Percentiles rank a stretch among this genome's conserved stretches.
These are phyloP conservation scores for Eimeria necatrix DNA, from an alignment of 169 alveolate genomes.

Conservation along the genomic window DNA sequence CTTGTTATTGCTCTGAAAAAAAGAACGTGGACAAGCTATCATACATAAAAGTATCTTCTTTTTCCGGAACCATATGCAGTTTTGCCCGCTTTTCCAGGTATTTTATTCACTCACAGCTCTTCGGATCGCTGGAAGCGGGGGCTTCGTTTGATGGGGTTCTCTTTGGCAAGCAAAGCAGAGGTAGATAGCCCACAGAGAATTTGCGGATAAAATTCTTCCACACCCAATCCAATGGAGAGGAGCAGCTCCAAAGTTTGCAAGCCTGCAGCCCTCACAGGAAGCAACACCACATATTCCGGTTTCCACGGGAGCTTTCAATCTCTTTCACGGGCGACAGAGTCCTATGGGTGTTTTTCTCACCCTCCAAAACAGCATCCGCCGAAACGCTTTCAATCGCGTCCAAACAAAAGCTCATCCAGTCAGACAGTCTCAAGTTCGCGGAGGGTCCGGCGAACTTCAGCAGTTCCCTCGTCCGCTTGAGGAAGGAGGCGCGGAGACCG, in stretches of 20 bases:
- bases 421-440: conserved; percentile 48
- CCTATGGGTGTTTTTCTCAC: not conserved
- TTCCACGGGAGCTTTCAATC: too few species aligned
- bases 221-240: conserved; percentile 39
- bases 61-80: not conserved
- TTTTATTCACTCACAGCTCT: not conserved
- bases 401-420: conserved; percentile 47
- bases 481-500: not conserved
- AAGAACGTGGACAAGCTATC: not conserved
- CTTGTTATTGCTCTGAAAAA: not conserved
- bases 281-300: not conserved
- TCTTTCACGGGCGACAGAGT: not conserved
- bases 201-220: conserved; percentile 60
- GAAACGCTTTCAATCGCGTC: conserved; percentile 49
- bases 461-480: conserved; percentile 41
- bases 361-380: conserved; percentile 5
- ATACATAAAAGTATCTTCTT: not conserved
- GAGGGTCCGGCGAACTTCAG: conserved; percentile 36
- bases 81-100: not conserved
- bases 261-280: conserved; percentile 7
- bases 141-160: not conserved
- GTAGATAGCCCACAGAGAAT: conserved; percentile 56
- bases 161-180: conserved; percentile 31
- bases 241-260: conserved; percentile 37
- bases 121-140: not conserved